Conservation (phyloP, 106 monocot genomes). For the Dendrobium nobile region DNA sequence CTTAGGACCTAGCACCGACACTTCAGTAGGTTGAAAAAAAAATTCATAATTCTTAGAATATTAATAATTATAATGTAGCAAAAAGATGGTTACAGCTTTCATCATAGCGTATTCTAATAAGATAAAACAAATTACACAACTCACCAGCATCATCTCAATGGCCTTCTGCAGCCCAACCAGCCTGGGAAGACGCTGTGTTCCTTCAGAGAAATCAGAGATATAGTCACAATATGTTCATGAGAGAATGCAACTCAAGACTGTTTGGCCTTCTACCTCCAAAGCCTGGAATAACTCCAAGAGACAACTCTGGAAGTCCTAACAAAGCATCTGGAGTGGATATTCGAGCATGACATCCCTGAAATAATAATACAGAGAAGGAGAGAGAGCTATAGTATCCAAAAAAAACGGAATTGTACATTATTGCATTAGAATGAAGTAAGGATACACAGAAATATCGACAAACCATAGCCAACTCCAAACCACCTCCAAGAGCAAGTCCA, state of each 20-base stretch:
- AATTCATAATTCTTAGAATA: too few relatives aligned
- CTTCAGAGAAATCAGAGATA: slow-evolving; percentile 13
- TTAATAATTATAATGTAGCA: too few relatives aligned
- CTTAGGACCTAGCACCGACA: too few relatives aligned
- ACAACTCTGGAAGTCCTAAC: slow-evolving; percentile 40
- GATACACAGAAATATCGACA: slow-evolving; percentile 2
- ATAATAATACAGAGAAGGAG: not conserved
- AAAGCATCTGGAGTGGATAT: slow-evolving; percentile 34
- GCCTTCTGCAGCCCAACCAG: slow-evolving; percentile 33
- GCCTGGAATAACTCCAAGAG: slow-evolving; percentile 45
- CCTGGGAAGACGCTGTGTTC: slow-evolving; percentile 49
- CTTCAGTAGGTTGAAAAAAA: too few relatives aligned
- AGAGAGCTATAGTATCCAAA: not conserved
- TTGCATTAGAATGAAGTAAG: not conserved
- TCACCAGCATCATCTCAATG: slow-evolving; percentile 40
- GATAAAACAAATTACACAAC: not conserved
- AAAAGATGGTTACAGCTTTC: too few relatives aligned
- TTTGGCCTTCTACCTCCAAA: slow-evolving; percentile 27
- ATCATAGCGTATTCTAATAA: too few relatives aligned
- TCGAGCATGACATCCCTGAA: slow-evolving; percentile 48
- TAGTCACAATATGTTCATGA: not conserved
- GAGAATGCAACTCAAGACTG: not conserved
- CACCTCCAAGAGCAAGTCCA: slow-evolving; percentile 40
- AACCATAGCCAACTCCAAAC: slow-evolving; percentile 41
- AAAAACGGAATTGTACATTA: not conserved